A percentile compares a stretch with the other conserved stretches of the same genome.
Conservation (phyloP, 2,329 filamentous ascomycete genomes). For the Pseudovirgaria hyperparasitica region DNA sequence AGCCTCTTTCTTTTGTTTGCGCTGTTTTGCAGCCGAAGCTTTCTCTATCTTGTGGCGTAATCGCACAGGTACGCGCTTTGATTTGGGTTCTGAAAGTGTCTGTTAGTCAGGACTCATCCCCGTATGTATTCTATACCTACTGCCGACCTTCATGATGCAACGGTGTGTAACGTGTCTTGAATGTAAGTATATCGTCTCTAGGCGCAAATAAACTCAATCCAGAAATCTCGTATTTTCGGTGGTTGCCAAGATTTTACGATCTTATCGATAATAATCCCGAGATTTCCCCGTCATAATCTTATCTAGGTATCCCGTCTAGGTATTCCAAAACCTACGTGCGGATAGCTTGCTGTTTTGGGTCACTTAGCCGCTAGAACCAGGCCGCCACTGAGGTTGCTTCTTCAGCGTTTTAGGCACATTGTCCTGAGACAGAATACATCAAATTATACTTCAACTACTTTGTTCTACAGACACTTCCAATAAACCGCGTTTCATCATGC, state of each 20-base stretch:
- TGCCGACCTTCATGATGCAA: conserved; percentile 28
- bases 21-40: conserved; percentile 76
- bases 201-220: too few relatives aligned
- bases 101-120: conserved; percentile 1
- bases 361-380: too few relatives aligned
- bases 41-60: conserved; percentile 95
- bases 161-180: conserved; percentile 5
- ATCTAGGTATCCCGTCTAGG: too few relatives aligned
- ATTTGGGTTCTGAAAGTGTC: conserved; percentile 62
- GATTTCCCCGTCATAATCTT: too few relatives aligned
- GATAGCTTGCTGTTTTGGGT: too few relatives aligned
- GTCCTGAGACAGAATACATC: too few relatives aligned
- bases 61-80: conserved; percentile 81
- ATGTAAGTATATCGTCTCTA: background rate
- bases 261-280: conserved; percentile 1
- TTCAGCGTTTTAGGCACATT: too few relatives aligned
- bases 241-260: conserved; percentile 12
- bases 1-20: conserved; percentile 74
- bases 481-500: background rate
- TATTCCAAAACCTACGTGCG: too few relatives aligned
- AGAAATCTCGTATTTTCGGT: conserved; percentile 6
- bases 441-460: conserved; percentile 2
- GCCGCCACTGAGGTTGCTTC: too few relatives aligned
- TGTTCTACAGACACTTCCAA: background rate
- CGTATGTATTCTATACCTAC: conserved; percentile 14